A percentile compares a stretch with the other conserved stretches of the same genome.
These are phyloP conservation scores for Talaromyces funiculosus DNA, from an alignment of 2,329 filamentous ascomycete genomes.

Conservation along the genomic window DNA sequence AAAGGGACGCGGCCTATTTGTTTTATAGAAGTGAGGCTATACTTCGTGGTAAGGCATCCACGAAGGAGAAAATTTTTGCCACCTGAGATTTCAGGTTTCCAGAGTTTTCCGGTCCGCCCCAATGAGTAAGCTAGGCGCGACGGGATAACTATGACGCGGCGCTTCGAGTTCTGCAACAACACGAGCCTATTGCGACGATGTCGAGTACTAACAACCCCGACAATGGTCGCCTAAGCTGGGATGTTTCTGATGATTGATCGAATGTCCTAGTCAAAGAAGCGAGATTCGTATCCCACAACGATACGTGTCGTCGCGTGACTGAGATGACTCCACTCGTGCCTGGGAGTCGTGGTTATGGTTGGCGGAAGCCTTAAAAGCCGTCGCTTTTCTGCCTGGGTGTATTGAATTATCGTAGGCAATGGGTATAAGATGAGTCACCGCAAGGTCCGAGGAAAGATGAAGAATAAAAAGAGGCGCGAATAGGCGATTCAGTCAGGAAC, in stretches of 20 bases:
- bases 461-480: neutral
- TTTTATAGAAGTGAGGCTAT: slow-evolving; percentile 10
- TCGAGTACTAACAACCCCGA: neutral
- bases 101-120: neutral
- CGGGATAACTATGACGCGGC: slow-evolving; percentile 4
- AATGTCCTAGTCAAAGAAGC: neutral
- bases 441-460: neutral
- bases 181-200: neutral
- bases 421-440: slow-evolving; percentile 6
- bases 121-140: slow-evolving; percentile 4
- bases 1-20: slow-evolving; percentile 6
- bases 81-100: slow-evolving; percentile 15
- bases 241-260: neutral
- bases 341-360: slow-evolving; percentile 3
- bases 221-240: neutral
- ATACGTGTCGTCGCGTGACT: slow-evolving; percentile 11
- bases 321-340: slow-evolving; percentile 10
- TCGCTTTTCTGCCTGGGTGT: slow-evolving; percentile 4
- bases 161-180: neutral
- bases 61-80: slow-evolving; percentile 14
- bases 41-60: slow-evolving; percentile 12
- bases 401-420: slow-evolving; percentile 3
- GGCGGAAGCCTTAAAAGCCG: neutral
- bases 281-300: slow-evolving; percentile 6
- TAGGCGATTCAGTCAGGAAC: neutral